Evolutionary conservation across 805 yeast species (phyloP).

Genomic region (Metschnikowia matae): DNA sequence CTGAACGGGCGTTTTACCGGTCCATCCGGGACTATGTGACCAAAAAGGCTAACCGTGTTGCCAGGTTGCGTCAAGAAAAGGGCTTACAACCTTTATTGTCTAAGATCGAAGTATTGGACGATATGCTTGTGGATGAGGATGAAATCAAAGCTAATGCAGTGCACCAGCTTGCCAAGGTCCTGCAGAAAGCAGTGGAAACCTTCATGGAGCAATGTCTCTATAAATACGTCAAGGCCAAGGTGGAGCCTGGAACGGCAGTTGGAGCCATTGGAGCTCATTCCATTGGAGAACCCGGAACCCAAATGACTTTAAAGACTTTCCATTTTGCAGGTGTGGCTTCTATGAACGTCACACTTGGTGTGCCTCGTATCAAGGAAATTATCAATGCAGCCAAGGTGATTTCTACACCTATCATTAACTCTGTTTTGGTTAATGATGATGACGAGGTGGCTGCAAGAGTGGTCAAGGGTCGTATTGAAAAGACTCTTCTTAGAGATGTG

Average conservation of each 20-base stretch:
- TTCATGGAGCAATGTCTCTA: slow-evolving; percentile 73
- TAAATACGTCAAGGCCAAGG: slow-evolving; percentile 85
- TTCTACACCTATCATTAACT: slow-evolving; percentile 94
- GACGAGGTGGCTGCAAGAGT: slow-evolving; percentile 99
- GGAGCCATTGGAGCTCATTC: slow-evolving; percentile 99
- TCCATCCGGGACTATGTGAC: slow-evolving; percentile 65
- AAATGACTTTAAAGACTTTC: slow-evolving; percentile 96
- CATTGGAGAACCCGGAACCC: slow-evolving; percentile 97
- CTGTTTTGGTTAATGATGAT: slow-evolving; percentile 83
- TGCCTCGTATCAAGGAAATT: slow-evolving; percentile 96
- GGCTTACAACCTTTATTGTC: slow-evolving; percentile 46
- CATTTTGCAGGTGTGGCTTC: slow-evolving; percentile 98
- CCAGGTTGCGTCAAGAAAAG: slow-evolving; percentile 50
- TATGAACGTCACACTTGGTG: slow-evolving; percentile 94
- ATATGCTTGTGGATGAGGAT: slow-evolving; percentile 29
- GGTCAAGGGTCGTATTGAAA: slow-evolving; percentile 95
- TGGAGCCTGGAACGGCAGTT: slow-evolving; percentile 98
- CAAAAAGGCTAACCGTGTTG: slow-evolving; percentile 54
- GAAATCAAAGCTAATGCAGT: slow-evolving; percentile 39
- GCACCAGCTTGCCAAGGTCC: slow-evolving; percentile 63
- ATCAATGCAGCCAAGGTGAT: slow-evolving; percentile 94
- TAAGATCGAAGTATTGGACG: slow-evolving; percentile 32
- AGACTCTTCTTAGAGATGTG: slow-evolving; percentile 81
- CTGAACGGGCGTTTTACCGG: slow-evolving; percentile 78
- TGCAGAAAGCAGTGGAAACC: slow-evolving; percentile 52